Conservation (phyloP, 108 stramenopile species). For the Nitzschia putrida region DNA sequence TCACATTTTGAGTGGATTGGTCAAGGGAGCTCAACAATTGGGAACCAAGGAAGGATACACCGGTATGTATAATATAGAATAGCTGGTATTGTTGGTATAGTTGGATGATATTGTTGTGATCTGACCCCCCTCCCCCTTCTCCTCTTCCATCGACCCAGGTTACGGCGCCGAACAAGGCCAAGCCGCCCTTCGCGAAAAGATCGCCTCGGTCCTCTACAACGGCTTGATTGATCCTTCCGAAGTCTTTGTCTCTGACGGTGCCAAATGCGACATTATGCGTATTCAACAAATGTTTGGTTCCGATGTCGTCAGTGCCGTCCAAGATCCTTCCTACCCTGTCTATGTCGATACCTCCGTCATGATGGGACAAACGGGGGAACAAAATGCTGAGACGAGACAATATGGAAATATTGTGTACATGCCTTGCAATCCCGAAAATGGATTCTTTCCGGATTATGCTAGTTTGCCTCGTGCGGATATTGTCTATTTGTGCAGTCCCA, state of each 20-base stretch:
- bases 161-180: slow-evolving; percentile 96
- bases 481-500: slow-evolving; percentile 95
- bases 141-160: slow-evolving; percentile 33
- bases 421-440: slow-evolving; percentile 91
- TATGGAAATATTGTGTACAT: slow-evolving; percentile 98
- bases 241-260: slow-evolving; percentile 97
- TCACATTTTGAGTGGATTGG: slow-evolving; percentile 90
- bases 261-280: slow-evolving; percentile 97
- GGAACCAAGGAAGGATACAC: slow-evolving; percentile 93
- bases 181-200: slow-evolving; percentile 84
- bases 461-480: slow-evolving; percentile 89
- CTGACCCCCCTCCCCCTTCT: not conserved
- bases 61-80: slow-evolving; percentile 7
- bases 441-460: slow-evolving; percentile 94
- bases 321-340: slow-evolving; percentile 97
- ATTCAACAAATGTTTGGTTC: slow-evolving; percentile 95
- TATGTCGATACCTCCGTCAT: slow-evolving; percentile 94
- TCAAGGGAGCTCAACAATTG: slow-evolving; percentile 79
- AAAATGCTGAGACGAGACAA: slow-evolving; percentile 84
- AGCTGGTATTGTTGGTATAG: too few species aligned
- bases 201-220: slow-evolving; percentile 86
- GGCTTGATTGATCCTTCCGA: slow-evolving; percentile 89
- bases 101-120: too few species aligned
- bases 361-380: slow-evolving; percentile 93
- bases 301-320: slow-evolving; percentile 89